Evolutionary conservation across 2,329 filamentous ascomycete genomes (phyloP).

Genomic region (Colletotrichum sojae): DNA sequence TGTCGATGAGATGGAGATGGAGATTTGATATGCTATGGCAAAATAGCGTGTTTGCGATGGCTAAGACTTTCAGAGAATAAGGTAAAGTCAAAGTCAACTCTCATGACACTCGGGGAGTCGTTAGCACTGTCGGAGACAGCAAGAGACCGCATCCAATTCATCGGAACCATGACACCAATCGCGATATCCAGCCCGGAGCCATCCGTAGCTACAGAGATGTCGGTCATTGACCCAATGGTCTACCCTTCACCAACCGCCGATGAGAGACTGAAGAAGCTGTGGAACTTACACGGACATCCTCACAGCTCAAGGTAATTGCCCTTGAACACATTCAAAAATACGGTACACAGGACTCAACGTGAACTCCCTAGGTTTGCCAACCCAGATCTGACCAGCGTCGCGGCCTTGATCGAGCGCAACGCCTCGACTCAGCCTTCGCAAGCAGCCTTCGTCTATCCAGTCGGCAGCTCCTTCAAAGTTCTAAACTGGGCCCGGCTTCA

Average conservation of each 20-base stretch:
- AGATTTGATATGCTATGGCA: no score
- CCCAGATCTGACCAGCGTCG: constrained; percentile 21
- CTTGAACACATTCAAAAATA: no score
- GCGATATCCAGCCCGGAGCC: constrained; percentile 18
- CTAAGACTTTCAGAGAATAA: no score
- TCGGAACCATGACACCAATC: constrained; percentile 31
- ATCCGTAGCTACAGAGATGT: no score
- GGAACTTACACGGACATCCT: constrained; percentile 27
- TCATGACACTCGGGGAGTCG: not conserved
- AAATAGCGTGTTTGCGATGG: no score
- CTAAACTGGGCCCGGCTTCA: constrained; percentile 13
- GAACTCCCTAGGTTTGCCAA: constrained; percentile 12
- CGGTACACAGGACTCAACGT: no score
- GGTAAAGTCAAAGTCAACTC: not conserved
- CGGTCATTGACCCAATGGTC: constrained; percentile 7
- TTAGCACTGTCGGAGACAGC: not conserved
- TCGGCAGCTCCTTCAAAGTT: constrained; percentile 5
- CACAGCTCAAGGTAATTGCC: constrained; percentile 16
- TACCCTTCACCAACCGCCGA: constrained; percentile 23
- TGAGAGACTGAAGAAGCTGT: constrained; percentile 8
- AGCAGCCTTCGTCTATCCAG: constrained; percentile 25
- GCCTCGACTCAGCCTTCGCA: constrained; percentile 7
- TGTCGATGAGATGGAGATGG: not conserved
- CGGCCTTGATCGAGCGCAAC: constrained; percentile 26
- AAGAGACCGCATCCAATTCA: not conserved